Evolutionary conservation across 768 basidiomycete genomes (phyloP).

Genomic region (Rhodosporidiobolus odoratus): DNA sequence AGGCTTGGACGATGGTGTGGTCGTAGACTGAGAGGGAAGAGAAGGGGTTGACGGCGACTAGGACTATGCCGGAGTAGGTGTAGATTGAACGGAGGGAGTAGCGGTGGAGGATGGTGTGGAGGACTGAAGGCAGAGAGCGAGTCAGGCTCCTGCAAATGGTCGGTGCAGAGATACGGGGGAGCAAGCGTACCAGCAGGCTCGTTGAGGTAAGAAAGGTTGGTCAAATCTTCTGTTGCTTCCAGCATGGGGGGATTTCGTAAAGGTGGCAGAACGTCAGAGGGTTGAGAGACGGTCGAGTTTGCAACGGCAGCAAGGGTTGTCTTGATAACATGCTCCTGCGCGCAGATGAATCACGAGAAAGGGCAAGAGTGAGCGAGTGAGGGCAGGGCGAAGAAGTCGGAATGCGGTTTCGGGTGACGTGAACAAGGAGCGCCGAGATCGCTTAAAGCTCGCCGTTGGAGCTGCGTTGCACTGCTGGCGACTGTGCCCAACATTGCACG

Average conservation of each 20-base stretch:
- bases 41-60: constrained; percentile 98
- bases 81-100: constrained; percentile 97
- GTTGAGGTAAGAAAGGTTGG: constrained; percentile 94
- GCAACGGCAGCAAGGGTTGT: constrained; percentile 75
- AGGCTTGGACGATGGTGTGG: constrained; percentile 94
- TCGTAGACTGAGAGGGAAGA: constrained; percentile 95
- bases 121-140: constrained; percentile 54
- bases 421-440: too few species aligned
- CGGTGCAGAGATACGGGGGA: not conserved
- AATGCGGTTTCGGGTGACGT: not conserved
- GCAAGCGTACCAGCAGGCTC: constrained; percentile 77
- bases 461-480: too few species aligned
- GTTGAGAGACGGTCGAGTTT: constrained; percentile 48
- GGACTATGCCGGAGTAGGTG: constrained; percentile 96
- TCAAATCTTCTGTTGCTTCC: constrained; percentile 95
- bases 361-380: not conserved
- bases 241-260: constrained; percentile 92
- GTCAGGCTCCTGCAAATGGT: not conserved
- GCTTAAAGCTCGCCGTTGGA: too few species aligned
- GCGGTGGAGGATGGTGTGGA: constrained; percentile 93
- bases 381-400: not conserved
- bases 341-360: not conserved
- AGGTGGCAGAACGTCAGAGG: constrained; percentile 65
- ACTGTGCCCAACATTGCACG: too few species aligned
- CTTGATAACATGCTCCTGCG: constrained; percentile 52